Percentiles rank a stretch among this genome's conserved stretches.
phyloP scores from a whole-genome alignment of 2,329 filamentous ascomycete species.

The Sporothrix curviconia region DNA sequence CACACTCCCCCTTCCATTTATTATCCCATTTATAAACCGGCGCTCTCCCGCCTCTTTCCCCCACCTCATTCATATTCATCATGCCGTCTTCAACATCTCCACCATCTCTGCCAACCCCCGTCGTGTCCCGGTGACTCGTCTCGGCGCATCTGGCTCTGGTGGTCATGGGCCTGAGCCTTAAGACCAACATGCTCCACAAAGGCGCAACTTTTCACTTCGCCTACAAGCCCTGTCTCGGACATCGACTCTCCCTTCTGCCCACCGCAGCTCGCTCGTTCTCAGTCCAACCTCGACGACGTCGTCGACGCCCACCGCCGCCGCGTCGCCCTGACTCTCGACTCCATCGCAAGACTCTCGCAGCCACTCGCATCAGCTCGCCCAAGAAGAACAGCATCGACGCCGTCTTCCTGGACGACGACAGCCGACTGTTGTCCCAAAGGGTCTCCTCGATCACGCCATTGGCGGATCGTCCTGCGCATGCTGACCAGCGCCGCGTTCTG shows the following conservation, averaged over 20 bases:
- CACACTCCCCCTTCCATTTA: not conserved
- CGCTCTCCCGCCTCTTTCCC: not conserved
- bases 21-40: conserved; percentile 1
- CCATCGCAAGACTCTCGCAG: conserved; percentile 51
- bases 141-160: conserved; percentile 32
- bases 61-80: not conserved
- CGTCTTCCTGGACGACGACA: conserved; percentile 46
- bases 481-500: conserved; percentile 41
- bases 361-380: conserved; percentile 30
- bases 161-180: conserved; percentile 41
- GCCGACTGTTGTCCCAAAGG: conserved; percentile 53
- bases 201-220: conserved; percentile 61
- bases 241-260: conserved; percentile 36
- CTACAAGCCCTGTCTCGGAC: conserved; percentile 33
- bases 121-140: conserved; percentile 38
- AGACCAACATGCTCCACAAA: conserved; percentile 58
- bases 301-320: conserved; percentile 63
- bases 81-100: conserved; percentile 20
- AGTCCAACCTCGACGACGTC: conserved; percentile 65
- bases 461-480: conserved; percentile 31
- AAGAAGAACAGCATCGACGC: conserved; percentile 29
- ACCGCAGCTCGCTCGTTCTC: conserved; percentile 56
- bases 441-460: conserved; percentile 51
- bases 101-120: conserved; percentile 32
- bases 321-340: conserved; percentile 58